These are phyloP conservation scores for Paramecium caudatum DNA, from an alignment of 73 alveolate genomes.

Conservation along the genomic window DNA sequence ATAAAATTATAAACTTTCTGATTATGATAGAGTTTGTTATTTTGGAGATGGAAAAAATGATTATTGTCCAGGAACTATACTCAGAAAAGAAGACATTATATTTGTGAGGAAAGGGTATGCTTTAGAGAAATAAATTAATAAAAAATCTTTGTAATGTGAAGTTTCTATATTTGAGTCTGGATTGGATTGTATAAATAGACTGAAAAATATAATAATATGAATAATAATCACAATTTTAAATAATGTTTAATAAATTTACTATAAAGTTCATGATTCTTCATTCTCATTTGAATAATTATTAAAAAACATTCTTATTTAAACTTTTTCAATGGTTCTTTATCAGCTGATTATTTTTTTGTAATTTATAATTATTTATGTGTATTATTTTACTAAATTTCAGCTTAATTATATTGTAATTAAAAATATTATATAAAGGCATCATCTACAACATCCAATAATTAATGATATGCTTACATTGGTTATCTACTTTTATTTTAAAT, in stretches of 20 bases:
- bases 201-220: conserved; percentile 1
- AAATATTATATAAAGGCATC: conserved; percentile 35
- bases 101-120: conserved; percentile 70
- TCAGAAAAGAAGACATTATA: conserved; percentile 32
- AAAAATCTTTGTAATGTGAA: conserved; percentile 62
- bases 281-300: conserved; percentile 21
- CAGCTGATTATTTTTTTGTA: not conserved
- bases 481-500: not conserved
- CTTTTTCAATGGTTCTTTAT: conserved; percentile 12
- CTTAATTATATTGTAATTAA: not conserved
- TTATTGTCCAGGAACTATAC: conserved; percentile 69
- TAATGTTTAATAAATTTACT: conserved; percentile 26
- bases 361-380: not conserved
- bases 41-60: conserved; percentile 78
- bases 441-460: conserved; percentile 21
- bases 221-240: conserved; percentile 41
- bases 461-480: conserved; percentile 55
- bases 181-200: conserved; percentile 17
- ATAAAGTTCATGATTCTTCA: conserved; percentile 39
- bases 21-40: conserved; percentile 64
- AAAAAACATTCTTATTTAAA: not conserved
- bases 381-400: conserved; percentile 20
- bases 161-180: conserved; percentile 60
- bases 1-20: conserved; percentile 49
- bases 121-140: conserved; percentile 41